These are phyloP conservation scores for Populus pruinosa DNA, from an alignment of 345 rosid species.

Conservation along the genomic window DNA sequence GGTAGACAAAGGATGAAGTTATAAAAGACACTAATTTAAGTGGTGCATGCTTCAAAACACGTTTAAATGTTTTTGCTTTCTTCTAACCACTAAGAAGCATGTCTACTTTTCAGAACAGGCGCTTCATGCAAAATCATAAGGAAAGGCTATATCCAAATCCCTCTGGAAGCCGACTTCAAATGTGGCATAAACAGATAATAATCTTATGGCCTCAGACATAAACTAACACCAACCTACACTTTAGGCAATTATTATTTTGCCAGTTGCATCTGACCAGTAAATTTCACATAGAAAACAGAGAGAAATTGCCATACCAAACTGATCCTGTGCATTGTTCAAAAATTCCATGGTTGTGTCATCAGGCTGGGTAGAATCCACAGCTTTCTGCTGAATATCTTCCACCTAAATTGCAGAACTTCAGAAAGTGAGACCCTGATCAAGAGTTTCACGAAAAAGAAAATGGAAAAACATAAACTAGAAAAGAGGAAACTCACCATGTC, in stretches of 20 bases:
- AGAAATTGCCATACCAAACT: constrained; percentile 40
- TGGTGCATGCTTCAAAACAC: too few species aligned
- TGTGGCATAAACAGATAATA: not conserved
- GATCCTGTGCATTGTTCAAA: constrained; percentile 23
- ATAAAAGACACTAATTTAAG: too few species aligned
- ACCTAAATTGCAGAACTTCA: constrained; percentile 28
- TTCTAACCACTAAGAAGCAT: not conserved
- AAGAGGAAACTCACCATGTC: constrained; percentile 37
- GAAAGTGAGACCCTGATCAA: constrained; percentile 17
- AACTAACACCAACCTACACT: not conserved
- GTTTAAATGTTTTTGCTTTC: not conserved
- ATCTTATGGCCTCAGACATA: not conserved
- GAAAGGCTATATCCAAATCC: not conserved
- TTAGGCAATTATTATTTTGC: not conserved
- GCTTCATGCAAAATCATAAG: not conserved
- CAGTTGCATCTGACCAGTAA: constrained; percentile 5
- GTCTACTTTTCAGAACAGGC: not conserved
- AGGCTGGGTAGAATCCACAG: constrained; percentile 23
- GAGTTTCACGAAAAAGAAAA: constrained; percentile 15
- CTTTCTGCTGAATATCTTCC: constrained; percentile 33
- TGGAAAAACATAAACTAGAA: not conserved
- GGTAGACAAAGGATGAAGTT: too few species aligned
- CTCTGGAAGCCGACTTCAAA: not conserved
- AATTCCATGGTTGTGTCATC: constrained; percentile 14
- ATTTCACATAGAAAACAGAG: constrained; percentile 2